Evolutionary conservation across 2,329 filamentous ascomycete genomes (phyloP).

Genomic region (Microcera coccophila): DNA sequence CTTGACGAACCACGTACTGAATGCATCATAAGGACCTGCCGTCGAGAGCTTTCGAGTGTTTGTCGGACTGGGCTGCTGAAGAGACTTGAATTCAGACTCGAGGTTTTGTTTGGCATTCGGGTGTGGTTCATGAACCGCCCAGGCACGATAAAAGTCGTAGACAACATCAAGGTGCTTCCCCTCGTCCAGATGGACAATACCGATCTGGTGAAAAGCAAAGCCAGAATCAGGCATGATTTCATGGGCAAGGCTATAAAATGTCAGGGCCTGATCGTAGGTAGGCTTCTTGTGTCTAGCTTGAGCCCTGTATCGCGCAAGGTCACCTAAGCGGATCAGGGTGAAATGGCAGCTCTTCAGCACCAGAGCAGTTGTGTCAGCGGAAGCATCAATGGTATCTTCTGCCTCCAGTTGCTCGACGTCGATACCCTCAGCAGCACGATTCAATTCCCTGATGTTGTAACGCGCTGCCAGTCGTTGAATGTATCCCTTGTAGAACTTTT

Average conservation of each 20-base stretch:
- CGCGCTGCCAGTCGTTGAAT: slow-evolving; percentile 69
- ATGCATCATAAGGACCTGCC: slow-evolving; percentile 54
- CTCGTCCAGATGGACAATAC: slow-evolving; percentile 75
- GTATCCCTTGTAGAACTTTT: slow-evolving; percentile 83
- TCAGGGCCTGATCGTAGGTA: slow-evolving; percentile 74
- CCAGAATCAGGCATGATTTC: slow-evolving; percentile 76
- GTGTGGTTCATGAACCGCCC: slow-evolving; percentile 70
- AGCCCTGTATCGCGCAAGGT: slow-evolving; percentile 80
- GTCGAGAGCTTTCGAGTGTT: slow-evolving; percentile 38
- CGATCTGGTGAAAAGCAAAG: slow-evolving; percentile 83
- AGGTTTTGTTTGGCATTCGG: slow-evolving; percentile 73
- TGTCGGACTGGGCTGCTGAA: slow-evolving; percentile 39
- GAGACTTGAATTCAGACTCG: slow-evolving; percentile 66
- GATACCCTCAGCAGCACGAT: slow-evolving; percentile 40
- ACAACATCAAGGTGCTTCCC: slow-evolving; percentile 78
- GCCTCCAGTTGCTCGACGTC: slow-evolving; percentile 30
- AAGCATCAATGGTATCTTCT: slow-evolving; percentile 41
- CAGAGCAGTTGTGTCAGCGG: slow-evolving; percentile 49
- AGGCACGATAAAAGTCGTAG: slow-evolving; percentile 83
- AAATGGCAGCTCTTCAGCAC: slow-evolving; percentile 74
- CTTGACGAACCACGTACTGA: slow-evolving; percentile 78
- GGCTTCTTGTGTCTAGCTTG: slow-evolving; percentile 69
- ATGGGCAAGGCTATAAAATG: slow-evolving; percentile 80
- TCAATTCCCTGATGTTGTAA: slow-evolving; percentile 52
- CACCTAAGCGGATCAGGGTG: slow-evolving; percentile 81